phyloP scores from a whole-genome alignment of 2,329 filamentous ascomycete genomes.

The Periglandula ipomoeae region DNA sequence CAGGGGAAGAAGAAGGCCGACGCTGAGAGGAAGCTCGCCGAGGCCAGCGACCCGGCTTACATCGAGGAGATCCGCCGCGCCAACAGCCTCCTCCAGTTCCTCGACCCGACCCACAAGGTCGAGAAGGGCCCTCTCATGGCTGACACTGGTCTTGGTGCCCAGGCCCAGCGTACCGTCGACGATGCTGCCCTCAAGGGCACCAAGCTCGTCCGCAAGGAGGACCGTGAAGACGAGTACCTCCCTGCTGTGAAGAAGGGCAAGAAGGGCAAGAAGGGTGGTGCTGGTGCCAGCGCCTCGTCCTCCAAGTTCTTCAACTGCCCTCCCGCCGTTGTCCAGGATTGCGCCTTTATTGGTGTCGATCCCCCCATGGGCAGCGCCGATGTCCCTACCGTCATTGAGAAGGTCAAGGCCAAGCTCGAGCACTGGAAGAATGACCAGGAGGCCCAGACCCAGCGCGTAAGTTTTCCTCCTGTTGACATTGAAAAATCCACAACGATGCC shows the following conservation, averaged over 20 bases:
- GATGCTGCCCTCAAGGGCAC: slow-evolving; percentile 78
- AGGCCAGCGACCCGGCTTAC: slow-evolving; percentile 80
- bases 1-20: slow-evolving; percentile 67
- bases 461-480: slow-evolving; percentile 18
- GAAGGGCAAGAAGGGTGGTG: slow-evolving; percentile 60
- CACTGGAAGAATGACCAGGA: slow-evolving; percentile 89
- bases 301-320: slow-evolving; percentile 68
- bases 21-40: slow-evolving; percentile 67
- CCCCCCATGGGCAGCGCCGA: slow-evolving; percentile 81
- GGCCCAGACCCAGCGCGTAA: slow-evolving; percentile 80
- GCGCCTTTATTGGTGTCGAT: slow-evolving; percentile 73
- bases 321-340: slow-evolving; percentile 85
- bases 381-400: slow-evolving; percentile 70
- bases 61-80: slow-evolving; percentile 85
- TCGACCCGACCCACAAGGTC: slow-evolving; percentile 64
- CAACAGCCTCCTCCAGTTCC: slow-evolving; percentile 80
- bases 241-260: slow-evolving; percentile 78
- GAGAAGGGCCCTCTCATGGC: slow-evolving; percentile 59
- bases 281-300: slow-evolving; percentile 36
- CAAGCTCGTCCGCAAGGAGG: slow-evolving; percentile 75
- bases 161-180: slow-evolving; percentile 76
- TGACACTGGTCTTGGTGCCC: slow-evolving; percentile 66
- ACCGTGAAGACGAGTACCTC: slow-evolving; percentile 80
- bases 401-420: slow-evolving; percentile 84
- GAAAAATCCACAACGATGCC: not conserved